phyloP scores from a whole-genome alignment of 805 yeast species.

The Blastobotrys parvus region DNA sequence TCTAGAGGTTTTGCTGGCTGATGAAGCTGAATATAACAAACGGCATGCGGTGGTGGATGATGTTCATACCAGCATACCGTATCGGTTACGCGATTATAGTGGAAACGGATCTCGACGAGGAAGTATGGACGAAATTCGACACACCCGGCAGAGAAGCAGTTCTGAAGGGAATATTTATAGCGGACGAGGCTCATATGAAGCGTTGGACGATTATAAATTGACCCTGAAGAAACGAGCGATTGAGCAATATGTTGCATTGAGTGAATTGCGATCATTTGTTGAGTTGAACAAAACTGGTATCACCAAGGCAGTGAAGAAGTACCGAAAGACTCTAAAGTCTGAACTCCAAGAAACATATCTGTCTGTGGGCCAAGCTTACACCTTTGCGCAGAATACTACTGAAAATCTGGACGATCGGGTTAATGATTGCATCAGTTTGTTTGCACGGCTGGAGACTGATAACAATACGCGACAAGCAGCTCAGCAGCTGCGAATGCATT shows the following conservation, averaged over 20 bases:
- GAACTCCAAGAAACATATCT: conserved; percentile 40
- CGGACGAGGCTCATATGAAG: neutral
- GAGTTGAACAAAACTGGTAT: conserved; percentile 86
- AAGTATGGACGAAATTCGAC: too few species aligned
- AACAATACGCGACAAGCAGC: conserved; percentile 36
- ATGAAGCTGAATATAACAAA: conserved; percentile 53
- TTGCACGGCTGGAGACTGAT: conserved; percentile 43
- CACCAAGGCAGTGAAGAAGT: conserved; percentile 82
- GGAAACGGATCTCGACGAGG: neutral
- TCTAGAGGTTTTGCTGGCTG: conserved; percentile 50
- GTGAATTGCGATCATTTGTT: conserved; percentile 74
- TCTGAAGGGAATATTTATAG: conserved; percentile 4
- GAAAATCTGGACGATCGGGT: conserved; percentile 44
- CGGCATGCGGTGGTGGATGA: conserved; percentile 12
- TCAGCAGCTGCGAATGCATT: conserved; percentile 41
- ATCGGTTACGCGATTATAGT: neutral
- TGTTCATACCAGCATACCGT: conserved; percentile 5
- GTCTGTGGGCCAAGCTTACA: conserved; percentile 36
- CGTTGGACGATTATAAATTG: conserved; percentile 32
- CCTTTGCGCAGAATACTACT: conserved; percentile 46
- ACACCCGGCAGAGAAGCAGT: conserved; percentile 1
- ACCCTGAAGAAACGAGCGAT: conserved; percentile 60
- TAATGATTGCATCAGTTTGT: conserved; percentile 43
- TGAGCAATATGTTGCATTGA: conserved; percentile 60
- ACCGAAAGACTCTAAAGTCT: conserved; percentile 72